These are phyloP conservation scores for Dryadomyces sulphureus DNA, from an alignment of 2,329 filamentous ascomycete species.

Conservation along the genomic window DNA sequence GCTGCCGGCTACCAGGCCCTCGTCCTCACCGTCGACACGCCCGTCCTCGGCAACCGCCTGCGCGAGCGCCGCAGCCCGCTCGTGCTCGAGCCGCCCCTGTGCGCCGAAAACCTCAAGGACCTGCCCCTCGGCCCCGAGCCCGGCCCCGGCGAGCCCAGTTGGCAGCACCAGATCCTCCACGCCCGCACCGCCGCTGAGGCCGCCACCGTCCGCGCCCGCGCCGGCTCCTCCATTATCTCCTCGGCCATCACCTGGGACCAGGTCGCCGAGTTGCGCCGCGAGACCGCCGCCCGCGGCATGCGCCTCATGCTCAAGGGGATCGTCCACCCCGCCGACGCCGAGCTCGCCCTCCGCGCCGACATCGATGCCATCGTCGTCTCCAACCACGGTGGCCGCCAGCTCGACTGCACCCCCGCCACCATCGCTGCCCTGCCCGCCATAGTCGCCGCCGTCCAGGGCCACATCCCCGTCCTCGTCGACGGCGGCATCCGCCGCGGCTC, in stretches of 20 bases:
- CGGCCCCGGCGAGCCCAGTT: background rate
- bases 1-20: conserved; percentile 16
- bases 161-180: background rate
- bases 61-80: background rate
- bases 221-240: background rate
- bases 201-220: background rate
- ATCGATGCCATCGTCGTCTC: conserved; percentile 22
- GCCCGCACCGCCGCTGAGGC: background rate
- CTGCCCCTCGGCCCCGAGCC: background rate
- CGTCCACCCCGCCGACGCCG: conserved; percentile 17
- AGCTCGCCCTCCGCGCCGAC: conserved; percentile 3
- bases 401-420: conserved; percentile 28
- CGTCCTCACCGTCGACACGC: conserved; percentile 38
- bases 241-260: background rate
- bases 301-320: conserved; percentile 19
- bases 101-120: background rate
- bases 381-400: conserved; percentile 32
- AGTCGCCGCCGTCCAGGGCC: conserved; percentile 28
- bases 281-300: background rate
- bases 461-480: conserved; percentile 29
- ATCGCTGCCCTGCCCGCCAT: conserved; percentile 28
- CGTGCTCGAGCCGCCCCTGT: background rate
- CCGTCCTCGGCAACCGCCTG: conserved; percentile 19
- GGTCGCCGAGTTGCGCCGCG: background rate
- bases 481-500: conserved; percentile 32